Percentiles rank a stretch among this genome's conserved stretches.
phyloP scores from a whole-genome alignment of 768 basidiomycete genomes.

The Kondoa subrosea region DNA sequence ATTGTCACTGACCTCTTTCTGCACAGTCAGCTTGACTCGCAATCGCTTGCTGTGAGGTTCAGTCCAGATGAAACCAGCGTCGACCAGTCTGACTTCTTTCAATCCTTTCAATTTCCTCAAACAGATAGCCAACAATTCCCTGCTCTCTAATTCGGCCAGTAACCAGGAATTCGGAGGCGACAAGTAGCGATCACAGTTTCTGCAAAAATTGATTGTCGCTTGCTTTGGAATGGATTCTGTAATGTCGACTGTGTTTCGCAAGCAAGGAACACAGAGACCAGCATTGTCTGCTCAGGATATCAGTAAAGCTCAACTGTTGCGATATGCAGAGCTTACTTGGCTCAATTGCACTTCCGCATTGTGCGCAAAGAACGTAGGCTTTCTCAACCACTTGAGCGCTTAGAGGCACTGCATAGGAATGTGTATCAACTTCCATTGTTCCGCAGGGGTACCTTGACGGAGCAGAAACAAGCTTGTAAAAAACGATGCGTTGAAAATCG shows the following conservation, averaged over 20 bases:
- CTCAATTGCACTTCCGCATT: constrained; percentile 30
- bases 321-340: constrained; percentile 13
- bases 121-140: constrained; percentile 85
- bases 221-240: constrained; percentile 76
- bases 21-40: constrained; percentile 83
- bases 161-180: constrained; percentile 79
- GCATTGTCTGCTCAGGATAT: constrained; percentile 46
- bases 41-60: constrained; percentile 92
- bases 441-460: no score
- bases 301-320: background rate
- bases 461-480: no score
- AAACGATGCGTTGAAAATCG: no score
- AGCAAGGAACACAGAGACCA: constrained; percentile 73
- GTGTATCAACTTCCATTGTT: background rate
- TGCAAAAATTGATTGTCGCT: constrained; percentile 81
- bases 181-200: constrained; percentile 90
- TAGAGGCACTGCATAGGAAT: background rate
- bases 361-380: constrained; percentile 30
- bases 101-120: constrained; percentile 86
- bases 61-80: constrained; percentile 98
- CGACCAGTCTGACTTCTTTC: constrained; percentile 85
- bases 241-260: constrained; percentile 86
- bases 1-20: constrained; percentile 63
- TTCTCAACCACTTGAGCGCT: constrained; percentile 19
- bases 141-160: constrained; percentile 67